Conservation (phyloP, 2,329 filamentous ascomycete genomes). For the Diaporthe longicolla region DNA sequence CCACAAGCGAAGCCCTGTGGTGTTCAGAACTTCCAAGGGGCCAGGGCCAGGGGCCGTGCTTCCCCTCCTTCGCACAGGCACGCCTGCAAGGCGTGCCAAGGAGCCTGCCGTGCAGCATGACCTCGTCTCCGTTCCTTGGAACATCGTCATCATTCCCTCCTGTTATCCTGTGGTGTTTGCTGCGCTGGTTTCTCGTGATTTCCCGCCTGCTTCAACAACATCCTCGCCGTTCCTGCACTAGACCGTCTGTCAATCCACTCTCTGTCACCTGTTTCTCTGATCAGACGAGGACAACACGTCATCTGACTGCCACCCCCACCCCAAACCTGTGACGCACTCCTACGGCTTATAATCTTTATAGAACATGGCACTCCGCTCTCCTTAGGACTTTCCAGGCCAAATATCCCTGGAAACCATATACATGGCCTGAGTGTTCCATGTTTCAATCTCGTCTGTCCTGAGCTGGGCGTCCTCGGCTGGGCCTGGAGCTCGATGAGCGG, state of each 20-base stretch:
- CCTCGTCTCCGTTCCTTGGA: constrained; percentile 19
- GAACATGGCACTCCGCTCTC: constrained; percentile 20
- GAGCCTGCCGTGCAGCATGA: constrained; percentile 11
- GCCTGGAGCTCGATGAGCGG: constrained; percentile 8
- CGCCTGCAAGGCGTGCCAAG: constrained; percentile 27
- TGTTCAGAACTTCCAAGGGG: background rate
- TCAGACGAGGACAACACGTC: constrained; percentile 15
- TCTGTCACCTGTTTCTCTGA: constrained; percentile 12
- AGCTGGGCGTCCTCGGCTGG: background rate
- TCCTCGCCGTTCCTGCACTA: background rate
- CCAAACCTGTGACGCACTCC: background rate
- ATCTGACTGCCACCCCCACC: constrained; percentile 23
- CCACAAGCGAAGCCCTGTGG: background rate
- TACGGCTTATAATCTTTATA: background rate
- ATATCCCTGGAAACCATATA: background rate
- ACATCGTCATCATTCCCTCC: constrained; percentile 20
- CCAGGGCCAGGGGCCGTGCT: background rate
- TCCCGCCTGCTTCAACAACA: background rate
- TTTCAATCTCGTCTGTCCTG: constrained; percentile 14
- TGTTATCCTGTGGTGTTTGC: background rate
- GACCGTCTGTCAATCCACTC: background rate
- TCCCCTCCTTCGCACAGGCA: constrained; percentile 17
- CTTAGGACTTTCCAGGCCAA: constrained; percentile 3
- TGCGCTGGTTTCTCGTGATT: constrained; percentile 3
- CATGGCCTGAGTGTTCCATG: constrained; percentile 15